Evolutionary conservation across 441 rosid species (phyloP).

Genomic region (Geranium incanum): DNA sequence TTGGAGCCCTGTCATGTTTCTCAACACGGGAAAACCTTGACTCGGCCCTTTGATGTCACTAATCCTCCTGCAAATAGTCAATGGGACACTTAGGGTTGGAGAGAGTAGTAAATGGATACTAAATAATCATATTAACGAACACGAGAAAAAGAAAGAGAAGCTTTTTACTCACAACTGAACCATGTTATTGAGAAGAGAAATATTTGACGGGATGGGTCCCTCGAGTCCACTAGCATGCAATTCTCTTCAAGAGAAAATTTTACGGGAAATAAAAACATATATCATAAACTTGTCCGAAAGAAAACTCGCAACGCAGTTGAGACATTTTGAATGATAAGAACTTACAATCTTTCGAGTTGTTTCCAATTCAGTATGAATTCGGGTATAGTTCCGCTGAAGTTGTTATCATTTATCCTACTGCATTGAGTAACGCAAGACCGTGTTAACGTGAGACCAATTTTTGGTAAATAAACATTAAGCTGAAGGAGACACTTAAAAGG

Average conservation of each 20-base stretch:
- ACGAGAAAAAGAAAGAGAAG: not conserved
- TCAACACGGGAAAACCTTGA: conserved; percentile 3
- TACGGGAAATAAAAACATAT: not conserved
- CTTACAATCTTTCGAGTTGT: conserved; percentile 40
- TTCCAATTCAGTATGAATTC: conserved; percentile 39
- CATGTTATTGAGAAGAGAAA: conserved; percentile 3
- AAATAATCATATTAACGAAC: not conserved
- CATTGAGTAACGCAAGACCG: conserved; percentile 23
- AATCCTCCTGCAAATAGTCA: conserved; percentile 7
- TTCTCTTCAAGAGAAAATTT: not conserved
- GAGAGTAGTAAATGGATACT: no score
- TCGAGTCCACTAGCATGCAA: conserved; percentile 15
- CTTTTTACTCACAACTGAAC: conserved; percentile 10
- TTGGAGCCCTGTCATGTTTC: conserved; percentile 11
- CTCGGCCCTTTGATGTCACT: conserved; percentile 14
- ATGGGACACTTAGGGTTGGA: no score
- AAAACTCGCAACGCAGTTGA: not conserved
- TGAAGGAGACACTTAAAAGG: conserved; percentile 1
- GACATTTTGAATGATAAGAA: not conserved
- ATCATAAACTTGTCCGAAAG: not conserved
- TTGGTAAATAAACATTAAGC: not conserved
- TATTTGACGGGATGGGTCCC: conserved; percentile 11
- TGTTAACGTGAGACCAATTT: not conserved
- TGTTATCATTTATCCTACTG: conserved; percentile 39
- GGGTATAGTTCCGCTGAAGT: conserved; percentile 32